Evolutionary conservation across 2,329 filamentous ascomycete genomes (phyloP).

Genomic region (Cytospora paraplurivora): DNA sequence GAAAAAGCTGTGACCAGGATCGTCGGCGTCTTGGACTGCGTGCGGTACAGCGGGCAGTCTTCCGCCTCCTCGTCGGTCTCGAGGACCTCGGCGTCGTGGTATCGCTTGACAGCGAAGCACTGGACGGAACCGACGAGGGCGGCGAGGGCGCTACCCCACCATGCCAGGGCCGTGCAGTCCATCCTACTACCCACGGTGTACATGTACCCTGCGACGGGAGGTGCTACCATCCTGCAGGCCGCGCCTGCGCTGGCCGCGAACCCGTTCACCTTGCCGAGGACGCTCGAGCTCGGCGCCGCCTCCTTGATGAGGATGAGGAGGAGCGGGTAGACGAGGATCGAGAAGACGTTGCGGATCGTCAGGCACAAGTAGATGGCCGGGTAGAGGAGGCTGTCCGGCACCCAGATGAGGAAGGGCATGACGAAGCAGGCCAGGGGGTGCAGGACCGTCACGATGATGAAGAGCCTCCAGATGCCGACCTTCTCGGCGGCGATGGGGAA

Average conservation of each 20-base stretch:
- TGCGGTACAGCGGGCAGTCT: constrained; percentile 12
- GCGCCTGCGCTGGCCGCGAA: constrained; percentile 66
- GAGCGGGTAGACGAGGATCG: constrained; percentile 66
- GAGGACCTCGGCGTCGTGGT: constrained; percentile 28
- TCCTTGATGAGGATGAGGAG: constrained; percentile 70
- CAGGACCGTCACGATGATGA: constrained; percentile 59
- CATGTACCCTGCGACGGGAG: constrained; percentile 64
- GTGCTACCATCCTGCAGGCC: constrained; percentile 67
- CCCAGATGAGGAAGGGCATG: constrained; percentile 59
- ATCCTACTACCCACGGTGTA: constrained; percentile 62
- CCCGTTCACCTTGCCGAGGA: constrained; percentile 67
- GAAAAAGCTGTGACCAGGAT: constrained; percentile 16
- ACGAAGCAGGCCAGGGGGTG: constrained; percentile 64
- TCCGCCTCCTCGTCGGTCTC: constrained; percentile 17
- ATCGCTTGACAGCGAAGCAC: constrained; percentile 55
- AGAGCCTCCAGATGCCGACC: constrained; percentile 61
- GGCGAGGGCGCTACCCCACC: constrained; percentile 62
- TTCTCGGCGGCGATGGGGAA: constrained; percentile 62
- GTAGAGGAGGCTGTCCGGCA: constrained; percentile 54
- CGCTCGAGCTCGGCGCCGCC: constrained; percentile 57
- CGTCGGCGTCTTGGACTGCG: constrained; percentile 14
- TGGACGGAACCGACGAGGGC: constrained; percentile 61
- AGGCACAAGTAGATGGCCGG: constrained; percentile 61
- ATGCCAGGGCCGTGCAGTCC: constrained; percentile 63
- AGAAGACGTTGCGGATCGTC: constrained; percentile 60